Evolutionary conservation across 1,284 basidiomycete species (phyloP), one percentile per base, ranked within the genome.

Genomic region (Athelia psychrophila): DNA sequence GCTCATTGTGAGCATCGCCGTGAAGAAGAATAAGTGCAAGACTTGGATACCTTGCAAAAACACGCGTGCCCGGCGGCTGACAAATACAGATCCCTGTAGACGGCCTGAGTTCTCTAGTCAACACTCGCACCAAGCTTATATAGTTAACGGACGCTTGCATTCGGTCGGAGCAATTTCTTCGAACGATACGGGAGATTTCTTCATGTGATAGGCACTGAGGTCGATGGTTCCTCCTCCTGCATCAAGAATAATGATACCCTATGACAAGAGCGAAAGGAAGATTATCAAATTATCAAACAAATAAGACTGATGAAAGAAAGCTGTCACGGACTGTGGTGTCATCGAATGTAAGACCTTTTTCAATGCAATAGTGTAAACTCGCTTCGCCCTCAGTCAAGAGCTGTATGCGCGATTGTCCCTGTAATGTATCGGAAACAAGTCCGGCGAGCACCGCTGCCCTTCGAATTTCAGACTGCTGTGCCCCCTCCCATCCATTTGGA

Each of bases 341-440:
- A 33, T 70, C 68, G 9, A 65, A 56, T 1, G 68, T 66, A 22
- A 75, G 61, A 3, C 70, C 74, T 48, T 64, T 72, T 3, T 65
- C 67, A 47, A 79, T 57, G 36, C 76, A 76, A 46, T 69, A 78
- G 54, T 79, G 76, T 2, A 79, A 56, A 60, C 74, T 75, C 1
- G 78, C 78, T 57, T 79, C 77, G 15, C 78, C 78, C 56, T 80
- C 78, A 1, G 77, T 77, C 2, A 79, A 73, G 16, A 80, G 74
- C 10, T 68, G 71, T 16, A 80, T 61, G 13, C 72, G 68, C 16
- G 67, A 40, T 48, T 72, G 71, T 2, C 71, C 76, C 38, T 62
- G 63, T 1, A 53, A 36, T 8, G 64, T 67, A 53, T 72, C 67
- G 0, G 65, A 61, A 1, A 75, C 58, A 5, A 76, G 56, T 5